Evolutionary conservation across 106 monocot genomes (phyloP).

Genomic region (Phalaenopsis aphrodite): DNA sequence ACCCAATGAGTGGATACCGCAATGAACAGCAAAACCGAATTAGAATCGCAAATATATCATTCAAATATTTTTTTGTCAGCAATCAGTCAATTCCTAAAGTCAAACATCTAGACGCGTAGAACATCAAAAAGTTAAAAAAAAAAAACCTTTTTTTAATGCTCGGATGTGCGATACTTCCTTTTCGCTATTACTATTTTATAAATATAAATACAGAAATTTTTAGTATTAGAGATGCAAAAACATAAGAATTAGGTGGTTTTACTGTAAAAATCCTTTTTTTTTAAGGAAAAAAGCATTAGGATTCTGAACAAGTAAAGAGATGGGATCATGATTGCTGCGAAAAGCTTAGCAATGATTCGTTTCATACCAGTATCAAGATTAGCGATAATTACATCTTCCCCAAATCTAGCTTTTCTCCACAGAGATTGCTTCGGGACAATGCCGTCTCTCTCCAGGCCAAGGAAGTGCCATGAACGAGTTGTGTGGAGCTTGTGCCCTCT

Average conservation of each 20-base stretch:
- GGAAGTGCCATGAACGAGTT: constrained; percentile 61
- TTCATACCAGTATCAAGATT: constrained; percentile 59
- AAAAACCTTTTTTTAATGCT: too few species aligned
- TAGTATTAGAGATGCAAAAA: too few species aligned
- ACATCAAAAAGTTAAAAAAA: too few species aligned
- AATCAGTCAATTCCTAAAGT: too few species aligned
- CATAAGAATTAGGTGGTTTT: too few species aligned
- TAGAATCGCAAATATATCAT: background rate
- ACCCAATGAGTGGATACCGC: background rate
- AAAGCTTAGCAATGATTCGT: background rate
- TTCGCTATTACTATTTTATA: too few species aligned
- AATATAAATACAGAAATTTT: too few species aligned
- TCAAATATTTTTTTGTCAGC: too few species aligned
- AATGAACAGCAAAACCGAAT: background rate
- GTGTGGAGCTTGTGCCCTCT: constrained; percentile 49
- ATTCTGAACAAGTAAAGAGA: background rate
- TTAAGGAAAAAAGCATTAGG: too few species aligned
- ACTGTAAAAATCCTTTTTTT: too few species aligned
- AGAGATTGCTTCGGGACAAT: constrained; percentile 27
- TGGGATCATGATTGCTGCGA: background rate
- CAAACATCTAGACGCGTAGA: too few species aligned
- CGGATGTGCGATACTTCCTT: too few species aligned
- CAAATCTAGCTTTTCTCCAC: constrained; percentile 60
- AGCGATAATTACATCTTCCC: constrained; percentile 60
- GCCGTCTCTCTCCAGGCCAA: constrained; percentile 31